Conservation (phyloP, 805 yeast species). For the Jamesozyma piceae region DNA sequence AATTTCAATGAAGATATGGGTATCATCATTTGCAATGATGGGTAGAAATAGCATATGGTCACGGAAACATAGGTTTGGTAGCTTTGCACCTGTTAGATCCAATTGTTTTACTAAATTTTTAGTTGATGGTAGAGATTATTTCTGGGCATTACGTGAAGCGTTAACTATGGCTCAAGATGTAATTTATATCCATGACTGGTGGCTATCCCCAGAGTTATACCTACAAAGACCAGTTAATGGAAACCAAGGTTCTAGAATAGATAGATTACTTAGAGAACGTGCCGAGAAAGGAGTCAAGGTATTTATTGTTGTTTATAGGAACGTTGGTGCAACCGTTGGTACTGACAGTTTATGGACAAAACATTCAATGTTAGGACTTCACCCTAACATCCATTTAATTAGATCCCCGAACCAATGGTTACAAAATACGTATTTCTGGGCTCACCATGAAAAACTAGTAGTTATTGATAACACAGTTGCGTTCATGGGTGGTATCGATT, state of each 20-base stretch:
- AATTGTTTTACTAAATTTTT: constrained; percentile 91
- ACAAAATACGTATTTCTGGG: constrained; percentile 95
- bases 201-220: constrained; percentile 92
- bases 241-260: constrained; percentile 88
- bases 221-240: constrained; percentile 91
- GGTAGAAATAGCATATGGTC: constrained; percentile 63
- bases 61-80: constrained; percentile 61
- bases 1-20: constrained; percentile 63
- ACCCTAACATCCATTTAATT: constrained; percentile 78
- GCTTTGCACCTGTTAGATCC: constrained; percentile 86
- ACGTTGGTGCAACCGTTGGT: constrained; percentile 86
- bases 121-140: constrained; percentile 92
- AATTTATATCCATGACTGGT: constrained; percentile 95
- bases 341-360: constrained; percentile 93
- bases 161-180: constrained; percentile 88
- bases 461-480: constrained; percentile 82
- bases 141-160: constrained; percentile 93
- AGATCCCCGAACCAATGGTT: constrained; percentile 92
- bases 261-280: constrained; percentile 74
- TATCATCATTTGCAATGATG: constrained; percentile 63
- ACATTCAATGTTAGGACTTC: constrained; percentile 78
- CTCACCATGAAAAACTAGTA: constrained; percentile 92
- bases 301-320: constrained; percentile 83
- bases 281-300: constrained; percentile 94
- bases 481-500: constrained; percentile 90